Evolutionary conservation across 2,329 filamentous ascomycete species (phyloP).

Genomic region (Xylariaceae sp.): DNA sequence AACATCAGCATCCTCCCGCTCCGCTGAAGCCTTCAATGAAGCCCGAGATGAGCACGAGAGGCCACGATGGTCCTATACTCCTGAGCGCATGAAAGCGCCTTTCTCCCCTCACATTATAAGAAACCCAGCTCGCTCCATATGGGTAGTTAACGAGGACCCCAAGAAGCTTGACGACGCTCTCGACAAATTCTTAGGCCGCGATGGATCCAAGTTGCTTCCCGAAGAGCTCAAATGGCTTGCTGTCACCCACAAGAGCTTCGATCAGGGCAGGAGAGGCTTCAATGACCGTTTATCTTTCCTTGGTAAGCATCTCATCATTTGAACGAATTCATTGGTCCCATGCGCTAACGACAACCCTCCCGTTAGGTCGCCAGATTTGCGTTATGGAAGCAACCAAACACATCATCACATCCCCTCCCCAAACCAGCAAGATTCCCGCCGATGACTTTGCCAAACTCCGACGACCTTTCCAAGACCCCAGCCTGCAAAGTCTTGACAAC

Average conservation of each 20-base stretch:
- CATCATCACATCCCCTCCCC: constrained; percentile 52
- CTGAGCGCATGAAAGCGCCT: constrained; percentile 64
- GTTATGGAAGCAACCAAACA: constrained; percentile 47
- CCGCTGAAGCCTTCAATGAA: constrained; percentile 14
- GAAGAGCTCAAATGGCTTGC: constrained; percentile 97
- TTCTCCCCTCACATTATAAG: constrained; percentile 59
- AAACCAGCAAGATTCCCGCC: constrained; percentile 22
- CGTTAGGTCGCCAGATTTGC: constrained; percentile 29
- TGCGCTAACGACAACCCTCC: constrained; percentile 7
- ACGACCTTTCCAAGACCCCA: constrained; percentile 64
- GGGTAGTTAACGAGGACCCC: constrained; percentile 72
- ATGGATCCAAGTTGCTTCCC: constrained; percentile 68
- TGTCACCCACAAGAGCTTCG: constrained; percentile 96
- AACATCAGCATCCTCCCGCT: constrained; percentile 18
- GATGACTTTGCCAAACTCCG: constrained; percentile 51
- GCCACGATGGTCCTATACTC: constrained; percentile 71
- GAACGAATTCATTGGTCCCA: constrained; percentile 6
- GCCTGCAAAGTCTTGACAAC: constrained; percentile 69
- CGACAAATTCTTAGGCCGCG: constrained; percentile 66
- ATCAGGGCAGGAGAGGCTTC: constrained; percentile 88
- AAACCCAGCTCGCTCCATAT: constrained; percentile 51
- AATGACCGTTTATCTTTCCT: constrained; percentile 90
- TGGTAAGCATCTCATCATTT: constrained; percentile 49
- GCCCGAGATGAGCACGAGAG: no score
- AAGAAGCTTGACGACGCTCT: constrained; percentile 74